A percentile compares a stretch with the other conserved stretches of the same genome.
phyloP scores from a whole-genome alignment of 2,329 filamentous ascomycete genomes.

The Falciphora oryzae region DNA sequence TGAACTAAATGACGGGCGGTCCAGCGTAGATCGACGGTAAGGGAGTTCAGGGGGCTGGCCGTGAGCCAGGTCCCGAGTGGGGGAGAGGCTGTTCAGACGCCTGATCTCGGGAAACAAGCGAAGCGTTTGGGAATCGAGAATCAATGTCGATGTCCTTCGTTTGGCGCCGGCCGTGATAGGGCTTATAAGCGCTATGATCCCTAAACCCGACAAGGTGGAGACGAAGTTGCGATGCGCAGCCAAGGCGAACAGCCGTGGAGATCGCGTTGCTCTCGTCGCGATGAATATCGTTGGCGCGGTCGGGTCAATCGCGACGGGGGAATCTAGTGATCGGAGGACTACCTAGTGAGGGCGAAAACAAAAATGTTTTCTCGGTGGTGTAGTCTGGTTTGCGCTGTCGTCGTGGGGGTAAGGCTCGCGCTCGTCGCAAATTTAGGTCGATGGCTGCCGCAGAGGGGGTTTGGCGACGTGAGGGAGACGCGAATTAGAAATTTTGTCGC shows the following conservation, averaged over 20 bases:
- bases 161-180: background rate
- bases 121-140: background rate
- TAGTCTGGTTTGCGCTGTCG: background rate
- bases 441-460: background rate
- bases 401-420: background rate
- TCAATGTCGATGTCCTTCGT: background rate
- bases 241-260: background rate
- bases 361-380: background rate
- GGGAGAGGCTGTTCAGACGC: background rate
- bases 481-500: slow-evolving; percentile 2
- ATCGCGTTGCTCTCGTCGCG: background rate
- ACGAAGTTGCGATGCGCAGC: background rate
- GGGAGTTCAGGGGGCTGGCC: background rate
- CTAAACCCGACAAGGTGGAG: background rate
- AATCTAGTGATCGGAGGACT: no score
- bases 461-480: slow-evolving; percentile 2
- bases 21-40: background rate
- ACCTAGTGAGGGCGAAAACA: background rate
- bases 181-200: background rate
- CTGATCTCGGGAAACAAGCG: background rate
- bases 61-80: background rate
- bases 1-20: background rate
- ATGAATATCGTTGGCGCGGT: background rate
- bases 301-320: background rate
- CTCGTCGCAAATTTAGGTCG: slow-evolving; percentile 7